phyloP scores from a whole-genome alignment of 305 asterid genomes.

The Stenogyne calaminthoides region DNA sequence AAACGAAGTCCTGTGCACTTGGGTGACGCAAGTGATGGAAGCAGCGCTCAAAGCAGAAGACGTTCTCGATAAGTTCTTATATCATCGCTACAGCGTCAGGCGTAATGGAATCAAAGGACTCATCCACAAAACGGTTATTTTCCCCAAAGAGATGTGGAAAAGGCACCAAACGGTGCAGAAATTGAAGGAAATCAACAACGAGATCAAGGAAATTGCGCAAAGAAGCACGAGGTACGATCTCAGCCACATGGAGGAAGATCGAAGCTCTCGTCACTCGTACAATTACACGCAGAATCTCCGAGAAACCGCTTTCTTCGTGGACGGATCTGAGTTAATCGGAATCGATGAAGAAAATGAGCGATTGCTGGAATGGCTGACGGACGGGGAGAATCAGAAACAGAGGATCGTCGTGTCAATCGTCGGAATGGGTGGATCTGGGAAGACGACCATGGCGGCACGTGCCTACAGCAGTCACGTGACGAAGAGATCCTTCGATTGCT shows the following conservation, averaged over 20 bases:
- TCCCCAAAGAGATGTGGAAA: background rate
- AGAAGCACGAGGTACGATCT: conserved; percentile 18
- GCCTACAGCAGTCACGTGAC: background rate
- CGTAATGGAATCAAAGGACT: background rate
- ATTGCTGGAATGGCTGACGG: background rate
- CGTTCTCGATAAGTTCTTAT: conserved; percentile 13
- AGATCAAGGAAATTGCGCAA: conserved; percentile 6
- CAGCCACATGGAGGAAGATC: conserved; percentile 16
- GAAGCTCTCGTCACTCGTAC: background rate
- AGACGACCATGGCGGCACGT: background rate
- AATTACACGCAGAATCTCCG: conserved; percentile 15
- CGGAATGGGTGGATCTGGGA: background rate
- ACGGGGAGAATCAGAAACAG: background rate
- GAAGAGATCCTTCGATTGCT: background rate
- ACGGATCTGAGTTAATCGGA: background rate
- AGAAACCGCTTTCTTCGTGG: conserved; percentile 16
- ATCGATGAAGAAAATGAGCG: conserved; percentile 1
- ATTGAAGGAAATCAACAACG: background rate
- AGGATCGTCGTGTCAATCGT: background rate
- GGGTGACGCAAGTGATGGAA: conserved; percentile 21
- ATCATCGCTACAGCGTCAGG: conserved; percentile 6
- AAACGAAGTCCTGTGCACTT: background rate
- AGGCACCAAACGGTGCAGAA: background rate
- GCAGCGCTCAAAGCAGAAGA: conserved; percentile 20
- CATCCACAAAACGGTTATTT: background rate